Base-by-base conservation (phyloP, 176 grass and related monocot genomes). In the Zea mays region DNA sequence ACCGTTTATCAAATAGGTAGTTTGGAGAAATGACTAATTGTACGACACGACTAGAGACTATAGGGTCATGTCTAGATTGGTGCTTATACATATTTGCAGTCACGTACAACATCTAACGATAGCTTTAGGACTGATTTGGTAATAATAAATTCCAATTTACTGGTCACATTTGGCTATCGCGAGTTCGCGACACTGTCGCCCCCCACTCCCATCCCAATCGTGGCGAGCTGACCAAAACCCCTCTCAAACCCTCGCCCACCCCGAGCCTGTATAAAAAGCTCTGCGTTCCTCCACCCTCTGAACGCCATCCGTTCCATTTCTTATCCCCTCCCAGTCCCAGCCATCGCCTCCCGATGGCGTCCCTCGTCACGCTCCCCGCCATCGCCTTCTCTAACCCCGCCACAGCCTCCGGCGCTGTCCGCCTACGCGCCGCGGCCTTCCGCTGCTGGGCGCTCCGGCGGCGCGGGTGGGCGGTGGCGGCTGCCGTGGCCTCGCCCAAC, bases 291-390 rank as follows among this genome's bases (percentile, higher is more conserved):
- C 27, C 12, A 40, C 59, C 67, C 5, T 4, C 45, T 45, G 51
- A 64, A 41, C 59, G 86, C 90, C 93, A 89, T 87, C 76, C 90
- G 80, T 91, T 91, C 66, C 48, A 73, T 80, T 86, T 93, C 67
- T 83, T 85, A 57, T 84, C 56, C 82, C 67, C 71, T 27, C 17
- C 51, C 19, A n/a, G 16, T 51, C 2, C 1, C 2, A 14, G 4
- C 14, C 27, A 27, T 27, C 27, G 27, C 5, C 15, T 12, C 5
- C 37, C 77, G 5, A 90, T 91, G 89, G 87, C 88, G 36, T 89
- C 90, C 77, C 82, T 27, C 27, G 27, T 97, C 65, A 88, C 79
- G 12, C 83, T 93, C 49, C 90, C 94, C 2, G 88, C 90, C 63
- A 89, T 93, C 67, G 83, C 81, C 63, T 79, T 87, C 33, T 75